Evolutionary conservation across 345 rosid species (phyloP), one percentile per base, ranked within the genome.

Genomic region (Salix brachista): DNA sequence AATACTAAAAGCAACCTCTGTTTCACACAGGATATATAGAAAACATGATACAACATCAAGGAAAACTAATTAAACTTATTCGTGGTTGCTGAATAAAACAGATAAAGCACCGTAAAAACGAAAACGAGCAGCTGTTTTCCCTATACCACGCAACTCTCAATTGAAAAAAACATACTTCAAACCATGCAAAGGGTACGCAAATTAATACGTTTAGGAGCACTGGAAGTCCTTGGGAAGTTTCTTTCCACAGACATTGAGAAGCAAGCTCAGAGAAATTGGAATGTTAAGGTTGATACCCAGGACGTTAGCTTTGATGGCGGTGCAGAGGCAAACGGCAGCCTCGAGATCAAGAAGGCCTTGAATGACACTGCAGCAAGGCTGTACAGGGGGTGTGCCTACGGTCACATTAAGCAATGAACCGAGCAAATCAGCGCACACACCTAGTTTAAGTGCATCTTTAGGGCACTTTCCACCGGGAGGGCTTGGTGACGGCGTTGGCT

Each of bases 251-350:
- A 81, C 88, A 69, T 88, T 86, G 50, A 88, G 85, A 73, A 88
- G 89, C 65, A 88, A 83, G 84, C 86, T 88, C 36, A 88, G 65
- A 4, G 87, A 83, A 36, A 88, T 30, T 41, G 91, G 91, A 25
- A 88, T 30, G 76, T 88, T 84, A 44, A 88, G 84, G 83, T 84
- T 83, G 77, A 88, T 83, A 30, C 91, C 91, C 77, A 88, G 78
- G 73, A 88, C 21, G 74, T 83, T 86, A 65, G 85, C 89, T 83
- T 80, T 86, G 48, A 88, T 81, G 37, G 89, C 89, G 3, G 89
- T 88, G 83, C 91, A 88, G 44, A 88, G 91, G 79, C 91, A 88
- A 50, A 81, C 77, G 46, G 91, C 89, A 26, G 91, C 89, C 72
- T 88, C 91, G 65, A 86, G 80, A 79, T 88, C 86, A 46, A 82